Evolutionary conservation across 2,329 filamentous ascomycete genomes (phyloP).

Genomic region (Coleophoma cylindrospora): DNA sequence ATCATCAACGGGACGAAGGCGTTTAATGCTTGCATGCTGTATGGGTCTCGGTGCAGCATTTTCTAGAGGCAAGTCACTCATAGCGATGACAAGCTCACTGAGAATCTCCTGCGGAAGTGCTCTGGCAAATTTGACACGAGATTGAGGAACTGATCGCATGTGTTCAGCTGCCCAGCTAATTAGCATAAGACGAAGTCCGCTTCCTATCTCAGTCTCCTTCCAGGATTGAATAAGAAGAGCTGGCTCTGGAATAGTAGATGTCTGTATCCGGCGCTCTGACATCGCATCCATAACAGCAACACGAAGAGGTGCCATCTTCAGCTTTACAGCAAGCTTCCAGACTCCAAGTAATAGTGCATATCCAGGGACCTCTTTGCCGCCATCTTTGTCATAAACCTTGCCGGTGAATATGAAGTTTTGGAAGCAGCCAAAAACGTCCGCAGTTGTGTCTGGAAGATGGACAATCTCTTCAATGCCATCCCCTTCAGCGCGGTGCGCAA

Average conservation of each 20-base stretch:
- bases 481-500: slow-evolving; percentile 9
- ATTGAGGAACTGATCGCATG: slow-evolving; percentile 48
- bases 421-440: slow-evolving; percentile 22
- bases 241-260: slow-evolving; percentile 50
- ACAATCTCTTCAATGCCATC: slow-evolving; percentile 18
- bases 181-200: slow-evolving; percentile 52
- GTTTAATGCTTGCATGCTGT: slow-evolving; percentile 31
- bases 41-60: slow-evolving; percentile 44
- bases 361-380: slow-evolving; percentile 15
- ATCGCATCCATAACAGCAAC: slow-evolving; percentile 44
- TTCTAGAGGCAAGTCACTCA: slow-evolving; percentile 49
- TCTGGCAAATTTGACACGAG: slow-evolving; percentile 52
- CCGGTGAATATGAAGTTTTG: slow-evolving; percentile 24
- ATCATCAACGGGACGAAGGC: background rate
- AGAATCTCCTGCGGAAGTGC: slow-evolving; percentile 58
- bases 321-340: slow-evolving; percentile 22
- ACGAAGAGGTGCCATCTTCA: slow-evolving; percentile 20
- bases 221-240: slow-evolving; percentile 56
- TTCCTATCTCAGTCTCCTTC: slow-evolving; percentile 57
- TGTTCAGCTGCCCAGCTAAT: slow-evolving; percentile 60
- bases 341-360: slow-evolving; percentile 20
- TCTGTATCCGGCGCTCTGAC: slow-evolving; percentile 47
- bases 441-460: slow-evolving; percentile 17
- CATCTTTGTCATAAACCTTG: slow-evolving; percentile 18
- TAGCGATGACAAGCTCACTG: slow-evolving; percentile 56